These are phyloP conservation scores for Naganishia randhawae DNA, from an alignment of 768 basidiomycete genomes.

Conservation along the genomic window DNA sequence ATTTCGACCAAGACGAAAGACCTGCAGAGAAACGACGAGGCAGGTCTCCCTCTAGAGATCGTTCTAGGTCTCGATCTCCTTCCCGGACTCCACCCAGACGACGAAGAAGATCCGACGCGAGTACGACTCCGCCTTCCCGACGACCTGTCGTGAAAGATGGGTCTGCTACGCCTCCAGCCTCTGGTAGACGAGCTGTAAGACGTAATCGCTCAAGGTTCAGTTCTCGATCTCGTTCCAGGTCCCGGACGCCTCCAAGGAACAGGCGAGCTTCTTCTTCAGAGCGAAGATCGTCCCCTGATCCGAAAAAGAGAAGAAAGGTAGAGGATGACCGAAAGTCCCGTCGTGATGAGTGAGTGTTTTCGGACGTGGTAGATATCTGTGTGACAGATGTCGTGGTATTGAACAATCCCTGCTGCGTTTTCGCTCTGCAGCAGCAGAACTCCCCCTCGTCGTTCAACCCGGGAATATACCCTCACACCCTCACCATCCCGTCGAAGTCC, in stretches of 20 bases:
- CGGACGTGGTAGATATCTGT: neutral
- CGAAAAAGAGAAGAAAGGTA: constrained; percentile 4
- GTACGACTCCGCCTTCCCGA: constrained; percentile 7
- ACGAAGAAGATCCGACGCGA: constrained; percentile 2
- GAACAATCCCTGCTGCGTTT: neutral
- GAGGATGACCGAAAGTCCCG: neutral
- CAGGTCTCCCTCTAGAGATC: constrained; percentile 29
- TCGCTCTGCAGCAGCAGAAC: neutral
- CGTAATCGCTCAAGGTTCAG: neutral
- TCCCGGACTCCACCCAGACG: constrained; percentile 22
- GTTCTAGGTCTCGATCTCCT: constrained; percentile 22
- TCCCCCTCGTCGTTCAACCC: constrained; percentile 4
- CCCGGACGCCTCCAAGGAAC: constrained; percentile 13
- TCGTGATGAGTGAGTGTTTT: neutral
- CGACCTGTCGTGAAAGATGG: neutral
- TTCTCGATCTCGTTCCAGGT: constrained; percentile 10
- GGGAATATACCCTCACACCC: constrained; percentile 11
- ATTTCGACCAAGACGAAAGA: constrained; percentile 9
- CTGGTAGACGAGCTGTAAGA: neutral
- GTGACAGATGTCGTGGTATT: neutral
- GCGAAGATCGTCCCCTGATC: neutral
- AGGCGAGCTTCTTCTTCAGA: neutral
- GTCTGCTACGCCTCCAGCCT: constrained; percentile 11
- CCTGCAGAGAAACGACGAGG: neutral
- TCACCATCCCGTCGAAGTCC: constrained; percentile 6